Percentiles rank a stretch among this genome's conserved stretches.
Evolutionary conservation across 805 yeast species (phyloP).

Genomic region (Saturnispora diversa): DNA sequence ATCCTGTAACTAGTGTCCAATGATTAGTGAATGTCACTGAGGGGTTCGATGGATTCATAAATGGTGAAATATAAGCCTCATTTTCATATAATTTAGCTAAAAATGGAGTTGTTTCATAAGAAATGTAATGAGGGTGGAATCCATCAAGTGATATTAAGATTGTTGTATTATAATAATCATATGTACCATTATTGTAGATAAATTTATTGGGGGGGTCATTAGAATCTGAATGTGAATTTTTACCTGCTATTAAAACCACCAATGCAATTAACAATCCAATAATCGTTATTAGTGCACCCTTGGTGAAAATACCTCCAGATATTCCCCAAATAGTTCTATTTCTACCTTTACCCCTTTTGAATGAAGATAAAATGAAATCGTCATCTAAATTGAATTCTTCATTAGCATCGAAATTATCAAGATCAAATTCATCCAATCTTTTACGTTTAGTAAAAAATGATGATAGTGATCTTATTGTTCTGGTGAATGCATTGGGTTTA

Average conservation of each 20-base stretch:
- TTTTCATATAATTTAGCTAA: conserved; percentile 49
- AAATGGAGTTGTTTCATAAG: conserved; percentile 58
- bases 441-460: conserved; percentile 12
- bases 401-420: conserved; percentile 9
- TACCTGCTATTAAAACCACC: conserved; percentile 8
- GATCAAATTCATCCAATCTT: conserved; percentile 3
- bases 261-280: conserved; percentile 6
- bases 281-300: not conserved
- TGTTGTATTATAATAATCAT: conserved; percentile 69
- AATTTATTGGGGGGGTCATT: conserved; percentile 16
- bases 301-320: not conserved
- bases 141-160: conserved; percentile 78
- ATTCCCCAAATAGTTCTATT: not conserved
- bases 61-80: conserved; percentile 62
- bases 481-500: not conserved
- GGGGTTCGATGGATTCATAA: conserved; percentile 82
- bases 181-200: conserved; percentile 51
- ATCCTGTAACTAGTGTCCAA: conserved; percentile 85
- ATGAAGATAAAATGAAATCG: not conserved
- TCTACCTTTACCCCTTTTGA: not conserved
- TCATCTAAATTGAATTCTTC: conserved; percentile 2
- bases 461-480: not conserved
- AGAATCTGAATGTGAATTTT: not conserved
- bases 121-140: conserved; percentile 82
- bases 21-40: conserved; percentile 87